phyloP scores from a whole-genome alignment of 2,329 filamentous ascomycete species.

The Neobulgaria alba region DNA sequence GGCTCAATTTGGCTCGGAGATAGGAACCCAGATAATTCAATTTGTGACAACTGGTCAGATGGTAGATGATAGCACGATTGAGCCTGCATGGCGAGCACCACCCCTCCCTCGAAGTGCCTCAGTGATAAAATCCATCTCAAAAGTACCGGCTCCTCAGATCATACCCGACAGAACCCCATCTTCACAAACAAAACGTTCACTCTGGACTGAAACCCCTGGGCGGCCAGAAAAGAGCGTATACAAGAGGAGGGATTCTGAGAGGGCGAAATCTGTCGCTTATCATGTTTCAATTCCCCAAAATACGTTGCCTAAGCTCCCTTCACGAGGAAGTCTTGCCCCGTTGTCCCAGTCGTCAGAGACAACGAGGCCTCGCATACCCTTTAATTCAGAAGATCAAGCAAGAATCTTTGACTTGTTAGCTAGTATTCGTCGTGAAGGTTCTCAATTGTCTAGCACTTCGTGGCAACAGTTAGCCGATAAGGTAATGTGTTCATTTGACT shows the following conservation, averaged over 20 bases:
- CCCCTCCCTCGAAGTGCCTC: slow-evolving; percentile 10
- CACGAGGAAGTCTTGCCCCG: slow-evolving; percentile 1
- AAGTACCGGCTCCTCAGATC: not conserved
- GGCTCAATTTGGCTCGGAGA: slow-evolving; percentile 23
- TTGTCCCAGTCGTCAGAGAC: not conserved
- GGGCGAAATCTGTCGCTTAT: too few relatives aligned
- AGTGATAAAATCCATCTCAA: not conserved
- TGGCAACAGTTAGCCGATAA: slow-evolving; percentile 20
- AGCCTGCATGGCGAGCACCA: slow-evolving; percentile 24
- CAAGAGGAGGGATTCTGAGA: too few relatives aligned
- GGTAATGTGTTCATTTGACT: slow-evolving; percentile 10
- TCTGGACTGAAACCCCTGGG: slow-evolving; percentile 22
- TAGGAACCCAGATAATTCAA: slow-evolving; percentile 23
- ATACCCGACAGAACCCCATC: slow-evolving; percentile 19
- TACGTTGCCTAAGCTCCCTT: not conserved
- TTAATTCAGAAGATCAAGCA: slow-evolving; percentile 22
- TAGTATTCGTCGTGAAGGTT: slow-evolving; percentile 12
- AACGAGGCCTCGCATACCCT: slow-evolving; percentile 2
- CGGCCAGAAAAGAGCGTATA: not conserved
- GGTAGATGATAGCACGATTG: slow-evolving; percentile 17
- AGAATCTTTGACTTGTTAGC: slow-evolving; percentile 20
- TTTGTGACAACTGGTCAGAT: slow-evolving; percentile 20
- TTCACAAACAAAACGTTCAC: slow-evolving; percentile 18
- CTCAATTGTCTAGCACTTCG: slow-evolving; percentile 5
- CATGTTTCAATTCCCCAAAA: too few relatives aligned